Evolutionary conservation across 768 basidiomycete species (phyloP), one percentile per base, ranked within the genome.

Genomic region (Cyclocybe aegerita): DNA sequence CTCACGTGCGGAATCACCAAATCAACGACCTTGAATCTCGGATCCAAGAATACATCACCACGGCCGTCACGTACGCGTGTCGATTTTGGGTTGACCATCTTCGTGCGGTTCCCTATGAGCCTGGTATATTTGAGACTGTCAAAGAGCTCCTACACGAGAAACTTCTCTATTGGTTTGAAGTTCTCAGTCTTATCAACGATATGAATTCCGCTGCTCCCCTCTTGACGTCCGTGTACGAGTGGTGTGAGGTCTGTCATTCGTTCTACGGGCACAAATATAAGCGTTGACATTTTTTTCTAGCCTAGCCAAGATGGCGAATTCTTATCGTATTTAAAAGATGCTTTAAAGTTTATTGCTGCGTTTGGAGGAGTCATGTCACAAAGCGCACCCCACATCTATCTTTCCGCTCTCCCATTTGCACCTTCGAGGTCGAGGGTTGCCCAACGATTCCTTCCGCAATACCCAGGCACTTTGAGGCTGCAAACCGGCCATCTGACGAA

Each of bases 121-220:
- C 30, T 1, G 10, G 35, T 3, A 17, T 65, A 1, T 30, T 58
- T 0, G n/a, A 46, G 12, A 46, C 55, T 36, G 17, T 70, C 23
- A 49, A 58, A 42, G 36, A 45, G 3, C 48, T 70, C 30, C 40
- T 71, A 23, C 23, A 61, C n/a, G 47, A 58, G 8, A 53, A 54
- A 35, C 40, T 69, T 8, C 49, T 70, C 9, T 67, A 54, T 42
- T 70, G 69, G 70, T 43, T 71, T 29, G 70, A 71, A 46, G 66
- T 63, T 2, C 46, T 71, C 36, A 66, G 63, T 41, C 47, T 70
- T 10, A 41, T 59, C 8, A 60, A 55, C 23, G 34, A 59, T 9
- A 39, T 64, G 1, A 50, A 53, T 7, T 58, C 23, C 36, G 36
- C 15, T 11, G 36, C 36, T 37, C 36, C 11, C 15, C 15, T 15